Conservation (phyloP, 495 filamentous ascomycete species). For the Bathelium albidoporum region DNA sequence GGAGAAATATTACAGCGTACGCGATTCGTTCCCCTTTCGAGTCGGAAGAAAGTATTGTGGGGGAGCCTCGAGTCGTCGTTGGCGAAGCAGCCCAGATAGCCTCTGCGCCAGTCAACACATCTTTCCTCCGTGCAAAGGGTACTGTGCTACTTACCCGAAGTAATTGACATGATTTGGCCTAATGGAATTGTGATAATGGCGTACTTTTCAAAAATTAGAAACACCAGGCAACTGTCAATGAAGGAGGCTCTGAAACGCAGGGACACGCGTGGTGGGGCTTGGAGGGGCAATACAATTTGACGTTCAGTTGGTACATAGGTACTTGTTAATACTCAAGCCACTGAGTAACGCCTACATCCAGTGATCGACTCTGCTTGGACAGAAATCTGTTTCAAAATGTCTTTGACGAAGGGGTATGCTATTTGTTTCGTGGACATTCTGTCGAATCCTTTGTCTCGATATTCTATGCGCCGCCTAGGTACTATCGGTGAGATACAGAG, state of each 20-base stretch:
- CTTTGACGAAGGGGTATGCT: too few relatives aligned
- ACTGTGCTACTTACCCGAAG: background rate
- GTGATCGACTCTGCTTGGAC: too few relatives aligned
- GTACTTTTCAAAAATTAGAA: background rate
- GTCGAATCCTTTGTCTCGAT: too few relatives aligned
- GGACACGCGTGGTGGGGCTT: background rate
- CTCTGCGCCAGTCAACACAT: slow-evolving; percentile 34
- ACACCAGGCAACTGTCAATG: background rate
- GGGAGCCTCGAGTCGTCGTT: slow-evolving; percentile 72
- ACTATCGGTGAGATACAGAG: too few relatives aligned
- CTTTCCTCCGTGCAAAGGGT: background rate
- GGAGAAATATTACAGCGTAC: slow-evolving; percentile 64
- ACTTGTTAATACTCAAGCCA: background rate
- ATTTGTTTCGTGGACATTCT: too few relatives aligned
- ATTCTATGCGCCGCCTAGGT: too few relatives aligned
- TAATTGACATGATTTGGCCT: background rate
- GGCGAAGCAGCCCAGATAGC: slow-evolving; percentile 68
- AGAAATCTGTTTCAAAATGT: too few relatives aligned
- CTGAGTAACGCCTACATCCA: too few relatives aligned
- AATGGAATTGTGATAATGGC: background rate
- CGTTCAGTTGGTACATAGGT: background rate
- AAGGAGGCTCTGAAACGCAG: background rate
- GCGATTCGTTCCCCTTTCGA: slow-evolving; percentile 85
- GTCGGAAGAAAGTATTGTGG: slow-evolving; percentile 83
- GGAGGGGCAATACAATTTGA: too few relatives aligned